Evolutionary conservation across 2,329 filamentous ascomycete species (phyloP).

Genomic region (Sporothrix mexicana): DNA sequence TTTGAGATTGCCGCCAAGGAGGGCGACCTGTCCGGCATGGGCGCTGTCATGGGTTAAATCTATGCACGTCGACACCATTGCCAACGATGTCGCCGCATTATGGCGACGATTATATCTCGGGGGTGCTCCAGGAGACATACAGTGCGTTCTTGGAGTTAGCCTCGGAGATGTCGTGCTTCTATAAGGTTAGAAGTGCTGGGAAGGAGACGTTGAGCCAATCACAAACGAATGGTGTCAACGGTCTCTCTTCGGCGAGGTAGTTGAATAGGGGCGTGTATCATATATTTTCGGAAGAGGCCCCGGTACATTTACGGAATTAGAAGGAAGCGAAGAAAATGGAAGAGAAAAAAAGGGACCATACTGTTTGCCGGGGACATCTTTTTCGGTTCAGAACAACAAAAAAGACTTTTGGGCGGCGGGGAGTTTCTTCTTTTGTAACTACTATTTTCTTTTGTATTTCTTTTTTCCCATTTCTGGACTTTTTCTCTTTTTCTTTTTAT

Average conservation of each 20-base stretch:
- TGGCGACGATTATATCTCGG: not conserved
- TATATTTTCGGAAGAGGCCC: not conserved
- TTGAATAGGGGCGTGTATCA: constrained; percentile 16
- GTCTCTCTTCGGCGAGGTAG: not conserved
- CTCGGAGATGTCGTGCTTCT: not conserved
- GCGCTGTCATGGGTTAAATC: constrained; percentile 71
- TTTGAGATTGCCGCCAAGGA: constrained; percentile 99
- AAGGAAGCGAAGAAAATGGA: not conserved
- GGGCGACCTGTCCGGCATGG: constrained; percentile 85
- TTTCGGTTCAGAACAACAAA: not conserved
- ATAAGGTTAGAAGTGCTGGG: not conserved
- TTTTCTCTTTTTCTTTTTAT: constrained; percentile 1
- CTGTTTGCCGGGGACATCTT: constrained; percentile 3
- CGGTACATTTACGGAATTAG: not conserved
- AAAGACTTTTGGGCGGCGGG: not conserved
- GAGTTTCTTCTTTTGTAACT: not conserved
- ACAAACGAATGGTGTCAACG: not conserved
- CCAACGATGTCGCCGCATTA: not conserved
- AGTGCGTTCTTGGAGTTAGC: not conserved
- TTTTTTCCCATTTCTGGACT: constrained; percentile 1
- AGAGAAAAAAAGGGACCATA: not conserved
- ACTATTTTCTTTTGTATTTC: constrained; percentile 19
- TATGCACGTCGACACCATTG: not conserved
- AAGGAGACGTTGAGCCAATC: not conserved
- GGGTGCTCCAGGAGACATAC: not conserved